Evolutionary conservation across 176 grass and related monocot species (phyloP).

Genomic region (Paspalum vaginatum): DNA sequence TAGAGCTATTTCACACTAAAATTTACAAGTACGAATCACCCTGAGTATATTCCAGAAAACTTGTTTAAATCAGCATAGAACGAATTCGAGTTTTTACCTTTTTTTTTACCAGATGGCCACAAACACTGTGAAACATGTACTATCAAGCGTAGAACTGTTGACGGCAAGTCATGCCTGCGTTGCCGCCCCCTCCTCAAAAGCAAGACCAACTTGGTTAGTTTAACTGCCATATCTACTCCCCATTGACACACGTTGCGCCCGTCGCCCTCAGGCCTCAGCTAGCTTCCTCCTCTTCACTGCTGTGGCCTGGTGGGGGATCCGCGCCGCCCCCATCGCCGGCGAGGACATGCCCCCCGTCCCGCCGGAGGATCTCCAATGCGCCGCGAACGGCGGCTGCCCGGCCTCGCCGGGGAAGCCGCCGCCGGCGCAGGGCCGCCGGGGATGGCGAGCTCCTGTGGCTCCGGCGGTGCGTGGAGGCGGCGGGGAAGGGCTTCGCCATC

Average conservation of each 20-base stretch:
- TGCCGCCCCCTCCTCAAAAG: background rate
- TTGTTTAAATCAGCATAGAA: no score
- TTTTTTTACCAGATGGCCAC: no score
- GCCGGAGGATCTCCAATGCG: constrained; percentile 41
- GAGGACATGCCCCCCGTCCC: constrained; percentile 34
- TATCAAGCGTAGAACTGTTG: no score
- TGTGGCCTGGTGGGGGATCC: constrained; percentile 8
- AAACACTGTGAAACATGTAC: no score
- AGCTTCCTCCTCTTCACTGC: constrained; percentile 43
- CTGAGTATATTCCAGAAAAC: background rate
- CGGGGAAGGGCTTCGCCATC: constrained; percentile 86
- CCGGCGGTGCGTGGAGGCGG: constrained; percentile 76
- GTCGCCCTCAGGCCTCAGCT: background rate
- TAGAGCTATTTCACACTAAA: background rate
- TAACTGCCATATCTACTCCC: background rate
- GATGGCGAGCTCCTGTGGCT: constrained; percentile 69
- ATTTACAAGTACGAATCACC: background rate
- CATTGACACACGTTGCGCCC: constrained; percentile 24
- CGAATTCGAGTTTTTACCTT: no score
- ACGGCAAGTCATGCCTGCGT: background rate
- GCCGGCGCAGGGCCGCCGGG: background rate
- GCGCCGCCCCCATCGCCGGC: constrained; percentile 29
- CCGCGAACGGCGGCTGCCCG: constrained; percentile 8
- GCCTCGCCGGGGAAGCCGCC: constrained; percentile 14
- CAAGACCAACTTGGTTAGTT: constrained; percentile 9